Evolutionary conservation across 768 basidiomycete species (phyloP), one percentile per base, ranked within the genome.

Genomic region (Hericium alpestre): DNA sequence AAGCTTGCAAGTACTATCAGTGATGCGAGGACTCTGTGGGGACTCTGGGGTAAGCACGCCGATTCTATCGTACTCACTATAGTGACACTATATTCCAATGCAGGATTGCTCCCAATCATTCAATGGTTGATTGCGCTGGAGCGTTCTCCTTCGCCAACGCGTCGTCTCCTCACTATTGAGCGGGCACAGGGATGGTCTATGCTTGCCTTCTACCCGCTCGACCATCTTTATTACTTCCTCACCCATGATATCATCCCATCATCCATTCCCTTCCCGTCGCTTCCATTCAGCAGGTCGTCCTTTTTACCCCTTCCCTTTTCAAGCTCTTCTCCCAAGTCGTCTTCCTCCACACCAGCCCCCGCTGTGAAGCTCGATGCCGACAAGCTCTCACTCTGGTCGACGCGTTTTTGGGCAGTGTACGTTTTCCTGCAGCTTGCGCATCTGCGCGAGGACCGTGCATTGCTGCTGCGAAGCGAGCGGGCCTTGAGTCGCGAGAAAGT

Each of bases 341-440:
- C 18, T 56, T 61, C 54, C 38, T 60, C 16, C 41, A 43, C 11
- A 77, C 75, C 59, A 69, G 65, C 23, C 16, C 46, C 18, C 2
- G 39, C 1, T 22, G 69, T 82, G 50, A 65, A 62, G 6, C 66
- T 88, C 43, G 71, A 84, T 56, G 59, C 77, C 8, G 71, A 73
- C 38, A 69, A 66, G 25, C 67, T 92, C 40, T 74, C 77, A 3
- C 62, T 84, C 54, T 89, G 86, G 87, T 90, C 89, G 13, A 80
- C 78, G 55, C 83, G 91, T 20, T 87, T 84, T 67, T 94, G 90
- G 92, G 85, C 84, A 1, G 68, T 79, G 22, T 93, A 93, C 64
- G 76, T 90, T 43, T 60, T 85, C 32, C 79, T 94, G 50, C 90
- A 90, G 56, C 83, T 91, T 60, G 79, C 77, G 4, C 87, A 89